These are phyloP conservation scores for Diaporthe batatas DNA, from an alignment of 2,329 filamentous ascomycete genomes.

Conservation along the genomic window DNA sequence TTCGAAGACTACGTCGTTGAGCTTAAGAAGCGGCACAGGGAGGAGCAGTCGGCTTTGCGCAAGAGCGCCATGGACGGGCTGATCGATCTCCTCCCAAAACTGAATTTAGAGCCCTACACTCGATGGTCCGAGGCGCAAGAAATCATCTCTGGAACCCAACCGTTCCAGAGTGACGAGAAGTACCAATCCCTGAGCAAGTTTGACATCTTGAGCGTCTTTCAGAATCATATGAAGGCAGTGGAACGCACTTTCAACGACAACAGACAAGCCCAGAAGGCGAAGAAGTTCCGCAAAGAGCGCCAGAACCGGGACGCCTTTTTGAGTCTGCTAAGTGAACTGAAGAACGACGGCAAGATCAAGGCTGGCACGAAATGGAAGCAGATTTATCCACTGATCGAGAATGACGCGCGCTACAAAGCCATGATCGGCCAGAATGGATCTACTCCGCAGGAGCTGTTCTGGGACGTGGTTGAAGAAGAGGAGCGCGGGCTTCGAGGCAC, in stretches of 20 bases:
- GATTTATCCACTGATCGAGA: conserved; percentile 78
- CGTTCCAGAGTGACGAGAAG: conserved; percentile 84
- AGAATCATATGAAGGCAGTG: conserved; percentile 92
- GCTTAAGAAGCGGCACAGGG: conserved; percentile 83
- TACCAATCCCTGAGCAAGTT: conserved; percentile 88
- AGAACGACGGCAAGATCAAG: conserved; percentile 83
- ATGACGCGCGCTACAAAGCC: conserved; percentile 85
- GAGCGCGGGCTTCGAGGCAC: conserved; percentile 86
- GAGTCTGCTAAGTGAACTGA: conserved; percentile 80
- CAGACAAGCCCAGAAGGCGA: conserved; percentile 87
- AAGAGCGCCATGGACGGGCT: conserved; percentile 89
- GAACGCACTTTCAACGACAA: conserved; percentile 93
- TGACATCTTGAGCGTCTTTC: conserved; percentile 92
- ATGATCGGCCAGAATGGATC: conserved; percentile 90
- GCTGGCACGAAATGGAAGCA: conserved; percentile 92
- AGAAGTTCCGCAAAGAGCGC: conserved; percentile 84
- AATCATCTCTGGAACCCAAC: conserved; percentile 81
- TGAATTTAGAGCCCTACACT: conserved; percentile 92
- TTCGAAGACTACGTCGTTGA: conserved; percentile 94
- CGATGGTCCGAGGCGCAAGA: conserved; percentile 92
- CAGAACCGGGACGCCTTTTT: conserved; percentile 87
- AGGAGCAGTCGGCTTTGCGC: conserved; percentile 78
- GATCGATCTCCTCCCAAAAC: conserved; percentile 79
- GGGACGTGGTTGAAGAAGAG: conserved; percentile 95
- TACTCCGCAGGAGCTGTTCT: conserved; percentile 91